Base-by-base conservation (phyloP, 257 asterid species). In the Osmanthus fragrans region DNA sequence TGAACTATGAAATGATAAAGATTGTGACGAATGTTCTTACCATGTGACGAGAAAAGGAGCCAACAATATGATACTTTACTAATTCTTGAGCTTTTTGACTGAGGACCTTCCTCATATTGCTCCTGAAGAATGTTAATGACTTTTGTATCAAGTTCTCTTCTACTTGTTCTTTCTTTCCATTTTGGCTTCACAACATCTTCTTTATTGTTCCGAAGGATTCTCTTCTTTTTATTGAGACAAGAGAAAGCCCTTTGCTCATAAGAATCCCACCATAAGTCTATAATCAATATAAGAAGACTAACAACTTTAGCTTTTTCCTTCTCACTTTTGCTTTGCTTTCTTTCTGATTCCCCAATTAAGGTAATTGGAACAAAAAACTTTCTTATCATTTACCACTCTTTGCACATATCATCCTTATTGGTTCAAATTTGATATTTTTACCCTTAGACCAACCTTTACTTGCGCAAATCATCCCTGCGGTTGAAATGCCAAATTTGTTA, bases 261-360 rank as follows among this genome's bases (percentile, higher is more conserved):
- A 54, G 39, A 60, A 63, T 76, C 60, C 79, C 79, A 79, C 79
- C 47, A 73, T 71, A 72, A 37, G 42, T 37, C 42, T 8, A 37
- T 0, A 37, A 37, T 37, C 42, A 37, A 37, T 37, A 37, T 10
- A 37, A 37, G 42, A 37, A 37, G 12, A 76, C n/a, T 56, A 68
- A 67, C 51, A 21, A 29, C 87, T 78, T 78, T 84, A 42, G 60
- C 87, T 78, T 81, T 83, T 40, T 8, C 81, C 79, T 84, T 77
- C 15, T 42, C 51, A 21, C 19, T 42, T 71, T 21, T 34, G 11
- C 58, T 39, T 40, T 36, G 18, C 30, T 21, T 74, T 30, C 29
- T 60, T 70, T 64, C 3, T 67, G 8, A 37, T 10, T 37, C 42
- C 72, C 69, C 73, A 65, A 64, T 34, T 42, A 75, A 32, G 12